Evolutionary conservation across 768 basidiomycete genomes (phyloP).

Genomic region (Tricholoma matsutake): DNA sequence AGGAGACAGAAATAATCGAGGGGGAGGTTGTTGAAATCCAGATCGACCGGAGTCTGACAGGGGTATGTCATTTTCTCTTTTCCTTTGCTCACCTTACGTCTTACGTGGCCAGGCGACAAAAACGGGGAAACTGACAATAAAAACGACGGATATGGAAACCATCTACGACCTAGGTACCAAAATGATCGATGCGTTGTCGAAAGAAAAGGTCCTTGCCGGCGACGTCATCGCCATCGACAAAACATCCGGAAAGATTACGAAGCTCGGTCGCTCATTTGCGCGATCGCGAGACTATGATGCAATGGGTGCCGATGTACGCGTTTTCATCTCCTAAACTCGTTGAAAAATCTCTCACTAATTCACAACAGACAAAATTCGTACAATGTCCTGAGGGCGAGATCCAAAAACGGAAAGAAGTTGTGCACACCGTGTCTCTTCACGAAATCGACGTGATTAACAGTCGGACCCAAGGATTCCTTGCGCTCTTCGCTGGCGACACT

Average conservation of each 20-base stretch:
- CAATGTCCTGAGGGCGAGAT: conserved; percentile 98
- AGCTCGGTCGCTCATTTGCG: conserved; percentile 96
- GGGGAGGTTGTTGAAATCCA: conserved; percentile 99
- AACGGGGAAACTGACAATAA: conserved; percentile 95
- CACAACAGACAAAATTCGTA: conserved; percentile 87
- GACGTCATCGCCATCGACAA: conserved; percentile 98
- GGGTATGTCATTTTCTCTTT: conserved; percentile 48
- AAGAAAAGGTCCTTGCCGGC: conserved; percentile 94
- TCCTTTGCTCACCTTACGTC: background rate
- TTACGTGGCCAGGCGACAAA: conserved; percentile 74
- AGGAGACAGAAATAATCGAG: conserved; percentile 96
- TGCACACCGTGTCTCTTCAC: conserved; percentile 95
- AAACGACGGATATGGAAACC: conserved; percentile 99
- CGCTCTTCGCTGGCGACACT: conserved; percentile 92
- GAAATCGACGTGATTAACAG: conserved; percentile 99
- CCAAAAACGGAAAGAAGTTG: conserved; percentile 95
- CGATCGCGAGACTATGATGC: conserved; percentile 97
- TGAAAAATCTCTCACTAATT: conserved; percentile 3
- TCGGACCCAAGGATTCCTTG: conserved; percentile 96
- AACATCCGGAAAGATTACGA: conserved; percentile 93
- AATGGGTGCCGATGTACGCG: conserved; percentile 94
- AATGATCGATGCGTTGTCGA: conserved; percentile 97
- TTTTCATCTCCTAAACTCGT: conserved; percentile 3
- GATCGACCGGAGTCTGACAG: conserved; percentile 94
- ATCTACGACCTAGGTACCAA: conserved; percentile 98